Evolutionary conservation across 768 basidiomycete species (phyloP), one percentile per base, ranked within the genome.

Genomic region (Amanita thiersii): DNA sequence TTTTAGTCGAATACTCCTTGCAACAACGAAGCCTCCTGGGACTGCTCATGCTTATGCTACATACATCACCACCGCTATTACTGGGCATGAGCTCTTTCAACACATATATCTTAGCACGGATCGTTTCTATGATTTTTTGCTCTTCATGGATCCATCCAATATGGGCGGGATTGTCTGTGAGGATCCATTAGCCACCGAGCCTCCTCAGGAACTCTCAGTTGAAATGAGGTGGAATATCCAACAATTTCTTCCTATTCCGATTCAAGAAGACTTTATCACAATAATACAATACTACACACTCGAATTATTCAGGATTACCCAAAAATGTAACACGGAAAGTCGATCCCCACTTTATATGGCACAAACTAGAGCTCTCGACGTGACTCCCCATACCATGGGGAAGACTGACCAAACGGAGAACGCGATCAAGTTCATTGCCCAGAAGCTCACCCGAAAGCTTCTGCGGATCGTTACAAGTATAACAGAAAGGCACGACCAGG

Each of bases 61-160:
- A 11, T 98, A 98, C 60, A 84, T 98, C 56, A 81, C 84, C 19
- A 84, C 86, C 0, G 96, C 96, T 1, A 88, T 94, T 48, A 94
- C 84, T 18, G 84, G 89, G 3, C 85, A 97, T 53, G 94, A 98
- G 48, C 71, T 99, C 10, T 99, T 99, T 70, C 86, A 93, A 52
- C 90, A 96, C 47, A 70, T 98, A 20, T 84, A 84, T 55, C 73
- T 99, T 45, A 72, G 83, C 33, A 85, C 91, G 14, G 81, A 86
- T 19, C 75, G 83, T 3, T 96, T 85, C 64, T 99, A 93, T 64
- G 91, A 98, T 63, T 90, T 87, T 56, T 64, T 98, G 6, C 66
- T 97, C 19, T 94, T 89, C 73, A 91, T 98, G 91, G 96, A 99
- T 61, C 71, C 80, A 9, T 88, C 90, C 20, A 99, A 98, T 59